These are phyloP conservation scores for Cercospora sesami DNA, from an alignment of 2,329 filamentous ascomycete species.

Conservation along the genomic window DNA sequence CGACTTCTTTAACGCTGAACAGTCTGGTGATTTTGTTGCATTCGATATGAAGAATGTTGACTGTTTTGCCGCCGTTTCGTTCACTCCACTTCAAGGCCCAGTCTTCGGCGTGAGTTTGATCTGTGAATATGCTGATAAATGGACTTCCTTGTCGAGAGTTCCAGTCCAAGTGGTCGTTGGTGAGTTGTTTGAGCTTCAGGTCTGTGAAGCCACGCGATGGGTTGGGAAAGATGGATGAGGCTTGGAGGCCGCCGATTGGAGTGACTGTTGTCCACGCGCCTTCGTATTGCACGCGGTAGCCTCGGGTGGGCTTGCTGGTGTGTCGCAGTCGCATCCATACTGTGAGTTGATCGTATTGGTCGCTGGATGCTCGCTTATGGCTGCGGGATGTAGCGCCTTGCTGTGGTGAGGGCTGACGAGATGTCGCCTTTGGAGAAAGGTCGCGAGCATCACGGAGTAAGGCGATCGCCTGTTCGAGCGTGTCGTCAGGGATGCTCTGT, in stretches of 20 bases:
- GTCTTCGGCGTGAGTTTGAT: slow-evolving; percentile 12
- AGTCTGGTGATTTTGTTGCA: slow-evolving; percentile 19
- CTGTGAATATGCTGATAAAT: slow-evolving; percentile 21
- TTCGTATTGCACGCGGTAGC: slow-evolving; percentile 19
- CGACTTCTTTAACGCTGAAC: slow-evolving; percentile 18
- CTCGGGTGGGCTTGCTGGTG: slow-evolving; percentile 13
- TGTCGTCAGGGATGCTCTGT: slow-evolving; percentile 7
- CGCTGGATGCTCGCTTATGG: slow-evolving; percentile 12
- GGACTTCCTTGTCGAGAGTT: slow-evolving; percentile 13
- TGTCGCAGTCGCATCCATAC: slow-evolving; percentile 22
- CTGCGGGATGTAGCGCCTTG: background rate
- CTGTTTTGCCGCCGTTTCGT: slow-evolving; percentile 10
- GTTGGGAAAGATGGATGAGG: slow-evolving; percentile 16
- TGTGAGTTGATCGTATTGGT: slow-evolving; percentile 15
- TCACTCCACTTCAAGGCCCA: slow-evolving; percentile 19
- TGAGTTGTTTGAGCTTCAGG: slow-evolving; percentile 15
- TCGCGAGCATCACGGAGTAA: slow-evolving; percentile 8
- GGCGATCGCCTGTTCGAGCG: slow-evolving; percentile 15
- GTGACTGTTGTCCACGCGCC: slow-evolving; percentile 16
- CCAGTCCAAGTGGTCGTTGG: slow-evolving; percentile 19
- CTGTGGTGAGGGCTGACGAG: slow-evolving; percentile 3
- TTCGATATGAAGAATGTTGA: slow-evolving; percentile 12
- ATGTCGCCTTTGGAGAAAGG: slow-evolving; percentile 4
- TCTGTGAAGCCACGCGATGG: slow-evolving; percentile 16
- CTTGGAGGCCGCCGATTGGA: slow-evolving; percentile 16